These are phyloP conservation scores for Diutina scorzettiae DNA, from an alignment of 1,139 yeast genomes.

Conservation along the genomic window DNA sequence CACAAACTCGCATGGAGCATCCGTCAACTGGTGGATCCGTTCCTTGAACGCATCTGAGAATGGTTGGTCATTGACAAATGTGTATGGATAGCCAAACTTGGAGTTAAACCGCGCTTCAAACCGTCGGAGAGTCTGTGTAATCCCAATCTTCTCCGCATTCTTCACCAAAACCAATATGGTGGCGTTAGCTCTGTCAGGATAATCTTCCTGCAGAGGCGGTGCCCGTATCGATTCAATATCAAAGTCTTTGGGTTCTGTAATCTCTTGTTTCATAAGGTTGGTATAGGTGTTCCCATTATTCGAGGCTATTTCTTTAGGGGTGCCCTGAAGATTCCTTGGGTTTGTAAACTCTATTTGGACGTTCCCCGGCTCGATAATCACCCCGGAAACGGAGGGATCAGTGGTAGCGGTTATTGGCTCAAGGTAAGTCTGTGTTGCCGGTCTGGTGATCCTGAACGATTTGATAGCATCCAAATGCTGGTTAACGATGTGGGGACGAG, in stretches of 20 bases:
- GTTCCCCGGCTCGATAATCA: conserved; percentile 12
- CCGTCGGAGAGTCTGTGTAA: conserved; percentile 40
- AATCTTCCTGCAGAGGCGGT: conserved; percentile 15
- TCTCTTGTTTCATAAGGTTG: conserved; percentile 18
- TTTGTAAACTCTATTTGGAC: conserved; percentile 26
- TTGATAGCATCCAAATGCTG: not conserved
- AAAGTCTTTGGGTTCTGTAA: conserved; percentile 40
- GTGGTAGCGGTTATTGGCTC: not conserved
- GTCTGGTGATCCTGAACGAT: not conserved
- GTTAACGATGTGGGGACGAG: not conserved
- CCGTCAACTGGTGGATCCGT: conserved; percentile 25
- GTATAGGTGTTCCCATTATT: conserved; percentile 23
- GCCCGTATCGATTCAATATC: conserved; percentile 26
- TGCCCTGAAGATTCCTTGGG: conserved; percentile 18
- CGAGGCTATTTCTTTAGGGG: conserved; percentile 19
- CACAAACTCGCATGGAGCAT: conserved; percentile 49
- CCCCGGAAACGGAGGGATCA: conserved; percentile 8
- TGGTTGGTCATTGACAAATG: conserved; percentile 61
- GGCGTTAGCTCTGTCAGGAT: conserved; percentile 46
- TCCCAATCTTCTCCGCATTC: conserved; percentile 41
- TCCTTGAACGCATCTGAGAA: conserved; percentile 47
- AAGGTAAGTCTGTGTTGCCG: not conserved
- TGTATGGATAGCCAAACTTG: conserved; percentile 69
- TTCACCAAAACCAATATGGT: conserved; percentile 63
- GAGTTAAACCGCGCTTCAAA: conserved; percentile 56